Percentiles rank a stretch among this genome's conserved stretches.
Evolutionary conservation across 1,139 yeast genomes (phyloP).

Genomic region (Kodamaea arcana): DNA sequence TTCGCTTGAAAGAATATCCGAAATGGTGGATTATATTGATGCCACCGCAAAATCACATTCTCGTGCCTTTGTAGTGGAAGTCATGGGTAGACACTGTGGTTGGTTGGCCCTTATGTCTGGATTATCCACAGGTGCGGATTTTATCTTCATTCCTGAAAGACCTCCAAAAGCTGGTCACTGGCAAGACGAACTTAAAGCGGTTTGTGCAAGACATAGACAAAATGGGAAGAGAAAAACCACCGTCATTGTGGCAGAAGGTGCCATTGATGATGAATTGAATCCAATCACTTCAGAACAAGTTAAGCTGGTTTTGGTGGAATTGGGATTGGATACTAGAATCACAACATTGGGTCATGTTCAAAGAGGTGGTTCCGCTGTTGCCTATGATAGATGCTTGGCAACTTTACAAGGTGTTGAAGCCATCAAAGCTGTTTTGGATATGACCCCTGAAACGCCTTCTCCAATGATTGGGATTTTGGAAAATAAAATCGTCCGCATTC

Average conservation of each 20-base stretch:
- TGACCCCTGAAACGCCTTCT: constrained; percentile 67
- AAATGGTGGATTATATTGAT: constrained; percentile 76
- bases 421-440: constrained; percentile 67
- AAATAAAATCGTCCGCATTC: constrained; percentile 65
- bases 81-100: constrained; percentile 90
- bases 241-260: constrained; percentile 83
- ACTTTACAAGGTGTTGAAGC: constrained; percentile 85
- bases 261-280: constrained; percentile 60
- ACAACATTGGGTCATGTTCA: constrained; percentile 82
- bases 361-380: constrained; percentile 84
- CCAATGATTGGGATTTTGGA: constrained; percentile 74
- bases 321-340: constrained; percentile 74
- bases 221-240: constrained; percentile 76
- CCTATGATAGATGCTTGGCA: constrained; percentile 70
- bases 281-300: constrained; percentile 67
- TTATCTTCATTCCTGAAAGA: constrained; percentile 75
- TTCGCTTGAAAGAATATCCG: constrained; percentile 70
- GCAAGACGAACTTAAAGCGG: constrained; percentile 63
- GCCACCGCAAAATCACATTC: constrained; percentile 84
- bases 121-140: constrained; percentile 77
- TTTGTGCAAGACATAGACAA: constrained; percentile 61
- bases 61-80: constrained; percentile 79
- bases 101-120: constrained; percentile 86
- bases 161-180: constrained; percentile 56
- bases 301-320: constrained; percentile 61